Evolutionary conservation across 2,329 filamentous ascomycete genomes (phyloP).

Genomic region (Amesomyces nigricolor): DNA sequence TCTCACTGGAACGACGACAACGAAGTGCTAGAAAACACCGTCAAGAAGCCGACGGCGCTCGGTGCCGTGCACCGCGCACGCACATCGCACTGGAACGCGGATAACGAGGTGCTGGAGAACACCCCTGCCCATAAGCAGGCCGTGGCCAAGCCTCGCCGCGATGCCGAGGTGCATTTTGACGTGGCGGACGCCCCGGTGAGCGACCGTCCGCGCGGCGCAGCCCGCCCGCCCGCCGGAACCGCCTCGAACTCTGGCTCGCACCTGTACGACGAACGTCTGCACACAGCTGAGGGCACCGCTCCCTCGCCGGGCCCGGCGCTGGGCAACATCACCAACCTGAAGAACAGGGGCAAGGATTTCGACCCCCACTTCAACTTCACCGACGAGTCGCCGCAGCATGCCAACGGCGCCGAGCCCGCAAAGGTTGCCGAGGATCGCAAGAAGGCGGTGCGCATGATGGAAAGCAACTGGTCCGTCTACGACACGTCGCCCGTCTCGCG

Average conservation of each 20-base stretch:
- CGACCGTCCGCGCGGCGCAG: slow-evolving; percentile 41
- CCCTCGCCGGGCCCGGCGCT: slow-evolving; percentile 43
- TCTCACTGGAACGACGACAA: slow-evolving; percentile 72
- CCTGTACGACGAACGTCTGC: slow-evolving; percentile 74
- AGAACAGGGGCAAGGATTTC: slow-evolving; percentile 70
- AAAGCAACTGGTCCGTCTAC: slow-evolving; percentile 54
- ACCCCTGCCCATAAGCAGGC: slow-evolving; percentile 55
- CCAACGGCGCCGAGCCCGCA: slow-evolving; percentile 33
- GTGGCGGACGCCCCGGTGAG: slow-evolving; percentile 61
- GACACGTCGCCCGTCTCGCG: slow-evolving; percentile 49
- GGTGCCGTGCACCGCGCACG: slow-evolving; percentile 53
- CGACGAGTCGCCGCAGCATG: slow-evolving; percentile 55
- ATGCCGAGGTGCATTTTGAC: slow-evolving; percentile 78
- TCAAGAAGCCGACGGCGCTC: too few species aligned
- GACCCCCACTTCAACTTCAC: slow-evolving; percentile 70
- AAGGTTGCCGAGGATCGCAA: slow-evolving; percentile 53
- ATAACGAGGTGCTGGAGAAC: slow-evolving; percentile 54
- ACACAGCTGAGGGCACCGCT: slow-evolving; percentile 50
- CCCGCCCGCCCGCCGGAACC: slow-evolving; percentile 45
- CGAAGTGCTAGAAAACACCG: slow-evolving; percentile 50
- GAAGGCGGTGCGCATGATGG: slow-evolving; percentile 70
- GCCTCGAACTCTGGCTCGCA: slow-evolving; percentile 61
- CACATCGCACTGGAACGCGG: slow-evolving; percentile 64
- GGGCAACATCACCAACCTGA: slow-evolving; percentile 65
- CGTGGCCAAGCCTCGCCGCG: slow-evolving; percentile 64